These are phyloP conservation scores for Trametes coccinea DNA, from an alignment of 768 basidiomycete species.

Conservation along the genomic window DNA sequence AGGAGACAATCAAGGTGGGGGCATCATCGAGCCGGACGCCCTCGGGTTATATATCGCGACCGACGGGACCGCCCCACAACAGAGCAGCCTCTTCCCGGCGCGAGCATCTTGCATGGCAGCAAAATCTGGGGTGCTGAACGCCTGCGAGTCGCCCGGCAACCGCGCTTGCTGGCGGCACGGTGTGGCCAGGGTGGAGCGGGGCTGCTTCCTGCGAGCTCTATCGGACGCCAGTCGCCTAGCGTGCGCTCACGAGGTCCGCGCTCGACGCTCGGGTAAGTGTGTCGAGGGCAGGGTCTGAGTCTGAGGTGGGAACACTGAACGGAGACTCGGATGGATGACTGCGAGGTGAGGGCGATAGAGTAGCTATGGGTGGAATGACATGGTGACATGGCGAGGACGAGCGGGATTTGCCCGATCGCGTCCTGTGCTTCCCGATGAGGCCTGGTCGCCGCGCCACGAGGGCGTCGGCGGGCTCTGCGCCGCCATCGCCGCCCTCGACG, in stretches of 20 bases:
- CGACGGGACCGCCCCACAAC: not conserved
- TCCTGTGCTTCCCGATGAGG: not conserved
- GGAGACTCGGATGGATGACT: not conserved
- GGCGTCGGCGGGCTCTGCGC: not conserved
- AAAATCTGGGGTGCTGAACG: constrained; percentile 6
- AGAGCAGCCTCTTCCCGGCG: not conserved
- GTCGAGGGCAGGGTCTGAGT: not conserved
- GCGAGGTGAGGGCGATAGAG: too few relatives aligned
- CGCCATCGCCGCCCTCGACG: not conserved
- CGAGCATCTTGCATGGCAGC: not conserved
- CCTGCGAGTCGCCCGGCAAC: not conserved
- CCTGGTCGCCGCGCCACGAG: not conserved
- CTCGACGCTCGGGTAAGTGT: not conserved
- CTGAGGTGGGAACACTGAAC: not conserved
- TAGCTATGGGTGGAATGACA: too few relatives aligned
- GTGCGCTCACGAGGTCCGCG: not conserved
- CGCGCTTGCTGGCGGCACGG: constrained; percentile 5
- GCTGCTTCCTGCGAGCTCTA: constrained; percentile 11
- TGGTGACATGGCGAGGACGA: not conserved
- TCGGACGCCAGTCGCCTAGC: constrained; percentile 12
- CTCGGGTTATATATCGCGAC: constrained; percentile 1
- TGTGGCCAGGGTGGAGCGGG: constrained; percentile 11
- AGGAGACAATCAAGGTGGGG: not conserved
- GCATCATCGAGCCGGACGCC: not conserved
- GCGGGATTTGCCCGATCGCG: not conserved